These are phyloP conservation scores for Gossypium arboreum DNA, from an alignment of 345 rosid genomes.

Conservation along the genomic window DNA sequence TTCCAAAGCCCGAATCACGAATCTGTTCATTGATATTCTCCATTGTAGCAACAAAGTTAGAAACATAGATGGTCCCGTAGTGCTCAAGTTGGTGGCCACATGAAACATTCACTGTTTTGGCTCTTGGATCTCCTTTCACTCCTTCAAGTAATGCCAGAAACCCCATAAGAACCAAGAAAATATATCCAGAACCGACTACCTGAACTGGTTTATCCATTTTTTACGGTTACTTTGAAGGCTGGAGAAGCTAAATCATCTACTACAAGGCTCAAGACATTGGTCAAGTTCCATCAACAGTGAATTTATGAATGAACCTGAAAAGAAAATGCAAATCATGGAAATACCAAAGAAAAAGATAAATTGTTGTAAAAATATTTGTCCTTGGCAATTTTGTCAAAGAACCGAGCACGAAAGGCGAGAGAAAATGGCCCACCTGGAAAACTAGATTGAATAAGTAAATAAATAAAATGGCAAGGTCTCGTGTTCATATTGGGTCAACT, in stretches of 20 bases:
- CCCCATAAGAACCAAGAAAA: slow-evolving; percentile 14
- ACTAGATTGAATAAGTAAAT: no score
- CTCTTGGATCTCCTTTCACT: slow-evolving; percentile 56
- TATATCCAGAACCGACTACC: slow-evolving; percentile 13
- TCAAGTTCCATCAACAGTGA: not conserved
- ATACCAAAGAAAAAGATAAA: not conserved
- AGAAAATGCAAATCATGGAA: not conserved
- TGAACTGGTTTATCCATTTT: slow-evolving; percentile 7
- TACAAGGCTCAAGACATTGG: not conserved
- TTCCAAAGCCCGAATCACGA: slow-evolving; percentile 55
- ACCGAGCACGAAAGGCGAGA: no score
- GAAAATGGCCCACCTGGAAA: no score
- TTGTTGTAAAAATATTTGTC: not conserved
- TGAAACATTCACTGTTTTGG: slow-evolving; percentile 36
- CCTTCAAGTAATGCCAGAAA: slow-evolving; percentile 14
- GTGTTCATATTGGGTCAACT: no score
- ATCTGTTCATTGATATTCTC: slow-evolving; percentile 70
- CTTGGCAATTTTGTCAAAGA: no score
- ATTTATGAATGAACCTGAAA: not conserved
- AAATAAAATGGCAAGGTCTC: no score
- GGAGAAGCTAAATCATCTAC: not conserved
- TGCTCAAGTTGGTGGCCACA: slow-evolving; percentile 52
- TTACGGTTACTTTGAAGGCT: not conserved
- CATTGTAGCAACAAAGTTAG: slow-evolving; percentile 77
- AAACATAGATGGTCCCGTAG: slow-evolving; percentile 55